Conservation (phyloP, 2,329 filamentous ascomycete genomes). For the Davidsoniella virescens region DNA sequence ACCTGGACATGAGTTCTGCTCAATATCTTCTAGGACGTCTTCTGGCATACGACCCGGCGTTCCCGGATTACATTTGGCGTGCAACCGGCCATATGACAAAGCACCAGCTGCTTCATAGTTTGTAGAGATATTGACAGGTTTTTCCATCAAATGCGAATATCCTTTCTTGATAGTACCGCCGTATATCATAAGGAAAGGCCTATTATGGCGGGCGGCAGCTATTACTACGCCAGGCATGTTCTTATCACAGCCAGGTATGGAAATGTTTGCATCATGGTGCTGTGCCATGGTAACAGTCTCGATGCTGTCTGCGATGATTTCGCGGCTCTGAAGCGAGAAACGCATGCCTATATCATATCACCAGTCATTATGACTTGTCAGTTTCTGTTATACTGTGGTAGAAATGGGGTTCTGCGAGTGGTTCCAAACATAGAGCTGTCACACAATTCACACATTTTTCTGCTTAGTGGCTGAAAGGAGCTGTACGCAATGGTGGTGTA, state of each 20-base stretch:
- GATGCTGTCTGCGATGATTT: constrained; percentile 87
- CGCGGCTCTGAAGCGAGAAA: constrained; percentile 76
- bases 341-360: constrained; percentile 53
- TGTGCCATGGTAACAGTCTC: constrained; percentile 88
- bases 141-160: constrained; percentile 59
- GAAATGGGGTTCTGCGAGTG: no score
- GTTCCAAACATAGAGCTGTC: no score
- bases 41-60: constrained; percentile 50
- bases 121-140: constrained; percentile 72
- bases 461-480: no score
- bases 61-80: constrained; percentile 47
- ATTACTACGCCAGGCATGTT: constrained; percentile 93
- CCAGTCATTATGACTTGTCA: no score
- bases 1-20: constrained; percentile 52
- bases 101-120: constrained; percentile 82
- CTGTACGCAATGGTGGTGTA: no score
- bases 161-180: constrained; percentile 81
- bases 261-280: constrained; percentile 82
- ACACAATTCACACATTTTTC: no score
- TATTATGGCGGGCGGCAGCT: constrained; percentile 79
- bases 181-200: constrained; percentile 90
- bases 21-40: constrained; percentile 73
- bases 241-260: constrained; percentile 90
- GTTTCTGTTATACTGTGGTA: no score
- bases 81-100: constrained; percentile 59